Conservation (phyloP, 2,329 filamentous ascomycete genomes). For the Xylariaceae sp. region DNA sequence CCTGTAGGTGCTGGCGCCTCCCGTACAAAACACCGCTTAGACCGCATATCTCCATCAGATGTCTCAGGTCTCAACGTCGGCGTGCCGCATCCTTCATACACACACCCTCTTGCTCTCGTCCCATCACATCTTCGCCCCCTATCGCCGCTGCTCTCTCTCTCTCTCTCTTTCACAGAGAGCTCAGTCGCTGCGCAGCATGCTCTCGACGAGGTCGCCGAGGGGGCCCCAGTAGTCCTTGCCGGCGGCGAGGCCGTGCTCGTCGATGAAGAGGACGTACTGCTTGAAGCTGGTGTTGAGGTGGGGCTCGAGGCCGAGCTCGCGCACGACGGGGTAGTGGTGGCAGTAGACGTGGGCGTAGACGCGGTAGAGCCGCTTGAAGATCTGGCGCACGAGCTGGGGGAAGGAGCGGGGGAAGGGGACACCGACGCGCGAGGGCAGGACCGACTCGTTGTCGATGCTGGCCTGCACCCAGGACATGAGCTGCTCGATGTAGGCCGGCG, state of each 20-base stretch:
- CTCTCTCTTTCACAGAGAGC: too few species aligned
- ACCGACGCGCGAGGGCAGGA: conserved; percentile 91
- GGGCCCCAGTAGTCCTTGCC: conserved; percentile 98
- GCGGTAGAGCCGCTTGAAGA: conserved; percentile 98
- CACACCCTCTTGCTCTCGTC: too few species aligned
- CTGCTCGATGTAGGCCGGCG: conserved; percentile 95
- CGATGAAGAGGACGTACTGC: conserved; percentile 97
- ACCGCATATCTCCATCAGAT: too few species aligned
- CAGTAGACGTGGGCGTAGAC: conserved; percentile 99
- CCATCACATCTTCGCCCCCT: too few species aligned
- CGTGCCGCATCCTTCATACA: background rate
- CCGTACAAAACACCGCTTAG: too few species aligned
- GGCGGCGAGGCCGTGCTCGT: conserved; percentile 86
- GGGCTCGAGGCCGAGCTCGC: conserved; percentile 89
- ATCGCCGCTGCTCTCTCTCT: too few species aligned
- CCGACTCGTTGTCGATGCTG: conserved; percentile 89
- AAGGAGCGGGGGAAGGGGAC: conserved; percentile 95
- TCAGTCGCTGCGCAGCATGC: conserved; percentile 89
- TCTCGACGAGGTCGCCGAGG: conserved; percentile 90
- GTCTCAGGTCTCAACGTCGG: too few species aligned
- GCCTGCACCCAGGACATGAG: conserved; percentile 95
- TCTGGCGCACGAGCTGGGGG: conserved; percentile 78
- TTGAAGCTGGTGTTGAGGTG: conserved; percentile 99
- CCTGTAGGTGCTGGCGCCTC: too few species aligned
- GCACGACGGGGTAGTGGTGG: conserved; percentile 96